A percentile compares a stretch with the other conserved stretches of the same genome.
Conservation (phyloP, 2,329 filamentous ascomycete species). For the Cladophialophora yegresii region DNA sequence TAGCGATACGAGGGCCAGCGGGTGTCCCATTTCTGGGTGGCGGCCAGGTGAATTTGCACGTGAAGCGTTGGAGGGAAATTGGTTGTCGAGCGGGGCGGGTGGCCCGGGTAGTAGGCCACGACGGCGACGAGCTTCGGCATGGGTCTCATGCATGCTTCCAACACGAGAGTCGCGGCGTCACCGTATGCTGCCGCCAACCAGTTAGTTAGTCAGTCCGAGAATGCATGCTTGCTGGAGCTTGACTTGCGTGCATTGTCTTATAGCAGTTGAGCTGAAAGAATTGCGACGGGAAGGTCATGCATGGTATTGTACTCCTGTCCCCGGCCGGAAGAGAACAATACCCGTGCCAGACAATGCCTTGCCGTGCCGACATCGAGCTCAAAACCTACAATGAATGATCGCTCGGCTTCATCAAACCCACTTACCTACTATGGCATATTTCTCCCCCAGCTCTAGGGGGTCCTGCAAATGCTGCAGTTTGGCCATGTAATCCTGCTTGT, state of each 20-base stretch:
- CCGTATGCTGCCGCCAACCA: constrained; percentile 56
- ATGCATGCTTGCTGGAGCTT: background rate
- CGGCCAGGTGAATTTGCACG: constrained; percentile 62
- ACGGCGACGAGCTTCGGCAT: constrained; percentile 60
- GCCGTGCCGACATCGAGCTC: background rate
- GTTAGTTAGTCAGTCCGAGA: background rate
- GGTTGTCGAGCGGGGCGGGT: constrained; percentile 54
- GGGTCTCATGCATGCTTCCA: constrained; percentile 60
- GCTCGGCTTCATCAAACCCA: constrained; percentile 1
- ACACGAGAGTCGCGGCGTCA: constrained; percentile 60
- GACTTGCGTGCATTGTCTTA: background rate
- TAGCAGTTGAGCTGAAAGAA: background rate
- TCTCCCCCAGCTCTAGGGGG: constrained; percentile 58
- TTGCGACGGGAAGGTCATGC: background rate
- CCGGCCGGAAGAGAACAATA: background rate
- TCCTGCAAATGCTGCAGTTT: constrained; percentile 56
- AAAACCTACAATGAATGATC: constrained; percentile 1
- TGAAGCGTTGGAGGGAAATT: constrained; percentile 44
- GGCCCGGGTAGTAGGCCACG: constrained; percentile 64
- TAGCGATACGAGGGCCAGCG: constrained; percentile 54
- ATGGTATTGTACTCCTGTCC: background rate
- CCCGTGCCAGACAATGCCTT: background rate
- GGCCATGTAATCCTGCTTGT: constrained; percentile 54
- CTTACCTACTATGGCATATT: constrained; percentile 64
- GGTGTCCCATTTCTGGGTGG: constrained; percentile 42